A percentile compares a stretch with the other conserved stretches of the same genome.
Conservation (phyloP, 441 rosid genomes). For the Cnidoscolus chayamansa region DNA sequence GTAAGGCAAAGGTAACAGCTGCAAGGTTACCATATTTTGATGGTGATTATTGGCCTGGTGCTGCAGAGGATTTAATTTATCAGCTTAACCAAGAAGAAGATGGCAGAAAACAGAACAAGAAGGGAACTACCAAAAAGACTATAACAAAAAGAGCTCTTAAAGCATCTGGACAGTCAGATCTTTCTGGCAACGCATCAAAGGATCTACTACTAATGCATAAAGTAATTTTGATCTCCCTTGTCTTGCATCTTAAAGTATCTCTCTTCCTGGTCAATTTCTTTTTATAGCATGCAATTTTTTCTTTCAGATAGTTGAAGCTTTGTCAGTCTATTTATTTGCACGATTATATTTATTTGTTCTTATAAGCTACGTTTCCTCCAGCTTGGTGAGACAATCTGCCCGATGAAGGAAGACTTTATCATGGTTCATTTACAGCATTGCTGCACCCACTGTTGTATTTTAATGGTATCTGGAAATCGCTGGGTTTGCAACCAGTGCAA, state of each 20-base stretch:
- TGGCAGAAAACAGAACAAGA: slow-evolving; percentile 86
- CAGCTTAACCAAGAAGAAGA: slow-evolving; percentile 97
- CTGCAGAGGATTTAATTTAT: slow-evolving; percentile 95
- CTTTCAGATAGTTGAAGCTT: neutral
- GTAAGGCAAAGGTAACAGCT: slow-evolving; percentile 92
- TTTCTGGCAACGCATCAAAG: slow-evolving; percentile 91
- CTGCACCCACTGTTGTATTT: slow-evolving; percentile 79
- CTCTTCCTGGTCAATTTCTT: neutral
- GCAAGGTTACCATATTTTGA: slow-evolving; percentile 99
- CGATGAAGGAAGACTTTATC: slow-evolving; percentile 99
- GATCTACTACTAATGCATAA: slow-evolving; percentile 94
- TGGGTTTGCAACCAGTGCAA: slow-evolving; percentile 98
- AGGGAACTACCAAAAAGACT: slow-evolving; percentile 79
- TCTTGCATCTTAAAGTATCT: slow-evolving; percentile 9
- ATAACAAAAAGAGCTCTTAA: slow-evolving; percentile 93
- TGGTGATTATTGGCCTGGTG: slow-evolving; percentile 99
- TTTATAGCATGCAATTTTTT: neutral
- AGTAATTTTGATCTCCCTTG: slow-evolving; percentile 42
- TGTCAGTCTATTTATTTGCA: neutral
- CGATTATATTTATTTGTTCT: neutral
- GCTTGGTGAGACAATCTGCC: slow-evolving; percentile 99
- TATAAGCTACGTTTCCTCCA: slow-evolving; percentile 27
- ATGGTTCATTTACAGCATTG: slow-evolving; percentile 97
- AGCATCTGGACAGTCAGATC: slow-evolving; percentile 98
- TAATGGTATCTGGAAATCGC: slow-evolving; percentile 88